These are phyloP conservation scores for Butyriboletus loyo DNA, from an alignment of 768 basidiomycete genomes.

Conservation along the genomic window DNA sequence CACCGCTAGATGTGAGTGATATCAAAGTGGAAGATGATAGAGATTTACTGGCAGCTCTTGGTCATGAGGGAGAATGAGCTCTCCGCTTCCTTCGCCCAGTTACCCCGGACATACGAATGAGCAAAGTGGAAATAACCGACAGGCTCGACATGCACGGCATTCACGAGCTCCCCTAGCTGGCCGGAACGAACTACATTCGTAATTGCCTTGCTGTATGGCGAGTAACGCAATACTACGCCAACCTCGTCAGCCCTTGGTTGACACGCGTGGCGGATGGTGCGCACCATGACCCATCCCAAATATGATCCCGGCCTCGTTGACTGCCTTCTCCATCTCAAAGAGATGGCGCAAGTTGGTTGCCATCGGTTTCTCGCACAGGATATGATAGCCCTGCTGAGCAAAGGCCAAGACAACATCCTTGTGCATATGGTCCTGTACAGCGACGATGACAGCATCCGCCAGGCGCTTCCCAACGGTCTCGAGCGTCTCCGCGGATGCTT, in stretches of 20 bases:
- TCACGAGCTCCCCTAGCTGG: conserved; percentile 71
- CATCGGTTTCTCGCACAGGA: conserved; percentile 93
- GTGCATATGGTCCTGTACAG: conserved; percentile 82
- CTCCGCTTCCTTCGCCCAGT: conserved; percentile 66
- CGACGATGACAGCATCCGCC: conserved; percentile 78
- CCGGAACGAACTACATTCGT: conserved; percentile 69
- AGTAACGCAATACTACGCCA: conserved; percentile 74
- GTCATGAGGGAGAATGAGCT: conserved; percentile 85
- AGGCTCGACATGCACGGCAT: conserved; percentile 82
- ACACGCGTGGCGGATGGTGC: conserved; percentile 4
- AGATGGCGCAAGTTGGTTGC: conserved; percentile 73
- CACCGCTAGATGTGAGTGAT: not conserved
- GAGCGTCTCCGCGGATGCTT: conserved; percentile 65
- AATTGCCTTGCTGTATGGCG: conserved; percentile 74
- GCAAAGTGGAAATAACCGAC: conserved; percentile 88
- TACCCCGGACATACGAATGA: conserved; percentile 83
- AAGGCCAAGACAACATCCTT: conserved; percentile 70
- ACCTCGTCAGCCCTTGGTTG: not conserved
- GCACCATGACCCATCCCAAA: conserved; percentile 88
- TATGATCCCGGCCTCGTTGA: conserved; percentile 66
- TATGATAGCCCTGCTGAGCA: conserved; percentile 79
- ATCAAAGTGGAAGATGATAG: not conserved
- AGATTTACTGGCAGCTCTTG: conserved; percentile 82
- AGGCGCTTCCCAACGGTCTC: conserved; percentile 63
- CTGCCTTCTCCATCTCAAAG: conserved; percentile 66